These are phyloP conservation scores for Hyaloscypha finlandica DNA, from an alignment of 495 filamentous ascomycete species.

Conservation along the genomic window DNA sequence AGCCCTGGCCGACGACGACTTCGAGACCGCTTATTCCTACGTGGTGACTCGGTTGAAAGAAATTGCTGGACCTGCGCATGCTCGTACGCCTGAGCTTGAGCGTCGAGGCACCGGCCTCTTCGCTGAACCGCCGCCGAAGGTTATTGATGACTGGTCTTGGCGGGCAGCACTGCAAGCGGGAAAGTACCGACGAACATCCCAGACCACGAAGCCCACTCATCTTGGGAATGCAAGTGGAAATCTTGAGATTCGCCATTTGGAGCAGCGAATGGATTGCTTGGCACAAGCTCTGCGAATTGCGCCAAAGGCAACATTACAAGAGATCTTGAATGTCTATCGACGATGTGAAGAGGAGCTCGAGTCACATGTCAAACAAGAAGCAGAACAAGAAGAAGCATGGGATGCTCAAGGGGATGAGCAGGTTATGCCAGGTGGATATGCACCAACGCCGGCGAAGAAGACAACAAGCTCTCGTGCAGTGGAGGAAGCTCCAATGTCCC, in stretches of 20 bases:
- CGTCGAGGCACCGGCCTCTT: constrained; percentile 17
- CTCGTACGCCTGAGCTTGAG: constrained; percentile 45
- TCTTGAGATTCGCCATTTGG: constrained; percentile 63
- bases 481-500: constrained; percentile 87
- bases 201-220: constrained; percentile 48
- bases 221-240: constrained; percentile 55
- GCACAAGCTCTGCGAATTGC: constrained; percentile 81
- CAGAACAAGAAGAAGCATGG: constrained; percentile 72
- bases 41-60: constrained; percentile 66
- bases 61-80: constrained; percentile 27
- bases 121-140: constrained; percentile 27
- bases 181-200: constrained; percentile 61
- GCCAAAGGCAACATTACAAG: constrained; percentile 74
- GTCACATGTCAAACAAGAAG: constrained; percentile 66
- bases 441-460: constrained; percentile 32
- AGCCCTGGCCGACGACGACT: constrained; percentile 83
- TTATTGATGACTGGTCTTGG: constrained; percentile 83
- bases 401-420: constrained; percentile 63
- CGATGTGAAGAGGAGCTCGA: constrained; percentile 85
- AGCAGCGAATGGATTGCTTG: constrained; percentile 89
- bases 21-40: constrained; percentile 96
- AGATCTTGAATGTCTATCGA: constrained; percentile 83
- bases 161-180: constrained; percentile 88
- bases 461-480: constrained; percentile 37
- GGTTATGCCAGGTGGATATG: constrained; percentile 69